Conservation (phyloP, 108 stramenopile genomes). For the Conticribra weissflogii region DNA sequence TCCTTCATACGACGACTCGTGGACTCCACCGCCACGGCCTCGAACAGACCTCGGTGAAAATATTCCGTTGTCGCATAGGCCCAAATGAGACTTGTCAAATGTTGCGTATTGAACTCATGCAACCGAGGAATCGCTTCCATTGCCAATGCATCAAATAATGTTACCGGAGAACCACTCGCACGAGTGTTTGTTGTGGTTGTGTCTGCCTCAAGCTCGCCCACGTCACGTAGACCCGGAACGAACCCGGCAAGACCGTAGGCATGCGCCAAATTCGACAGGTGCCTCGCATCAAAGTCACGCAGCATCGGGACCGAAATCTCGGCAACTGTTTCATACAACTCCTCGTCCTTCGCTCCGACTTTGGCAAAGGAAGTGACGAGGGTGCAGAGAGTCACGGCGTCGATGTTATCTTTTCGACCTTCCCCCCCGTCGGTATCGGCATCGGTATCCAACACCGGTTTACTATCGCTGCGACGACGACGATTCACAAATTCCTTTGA, state of each 20-base stretch:
- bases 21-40: conserved; percentile 26
- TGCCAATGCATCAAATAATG: conserved; percentile 33
- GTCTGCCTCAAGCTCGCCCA: not conserved
- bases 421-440: not conserved
- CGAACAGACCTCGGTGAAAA: conserved; percentile 16
- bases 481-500: conserved; percentile 28
- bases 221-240: conserved; percentile 1
- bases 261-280: conserved; percentile 32
- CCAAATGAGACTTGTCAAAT: conserved; percentile 5
- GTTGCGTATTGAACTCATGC: conserved; percentile 27
- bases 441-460: not conserved
- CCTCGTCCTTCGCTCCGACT: conserved; percentile 21
- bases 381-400: conserved; percentile 33
- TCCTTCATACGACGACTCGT: conserved; percentile 11
- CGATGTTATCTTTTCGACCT: conserved; percentile 1
- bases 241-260: conserved; percentile 29
- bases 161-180: conserved; percentile 10
- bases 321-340: conserved; percentile 23
- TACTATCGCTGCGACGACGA: not conserved
- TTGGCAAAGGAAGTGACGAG: conserved; percentile 41
- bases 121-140: conserved; percentile 13
- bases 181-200: conserved; percentile 13
- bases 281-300: conserved; percentile 13
- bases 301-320: conserved; percentile 26
- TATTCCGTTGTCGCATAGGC: conserved; percentile 16